Conservation (phyloP, 306 rosid genomes). For the Prinsepia uniflora region DNA sequence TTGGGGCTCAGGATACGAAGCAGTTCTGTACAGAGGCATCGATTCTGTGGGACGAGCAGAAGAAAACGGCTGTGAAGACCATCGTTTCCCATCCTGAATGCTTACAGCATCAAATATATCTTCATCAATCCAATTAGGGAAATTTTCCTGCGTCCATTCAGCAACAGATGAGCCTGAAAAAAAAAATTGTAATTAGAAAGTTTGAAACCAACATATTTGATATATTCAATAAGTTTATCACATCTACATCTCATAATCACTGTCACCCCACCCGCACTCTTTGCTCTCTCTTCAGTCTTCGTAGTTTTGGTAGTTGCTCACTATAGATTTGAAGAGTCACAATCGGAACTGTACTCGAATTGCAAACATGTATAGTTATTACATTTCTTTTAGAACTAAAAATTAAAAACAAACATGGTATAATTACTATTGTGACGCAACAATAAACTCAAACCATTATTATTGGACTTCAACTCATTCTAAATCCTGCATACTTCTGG, state of each 20-base stretch:
- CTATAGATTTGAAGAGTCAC: no score
- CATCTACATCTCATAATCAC: no score
- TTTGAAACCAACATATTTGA: background rate
- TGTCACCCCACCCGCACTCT: no score
- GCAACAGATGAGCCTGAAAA: slow-evolving; percentile 55
- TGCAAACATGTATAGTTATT: background rate
- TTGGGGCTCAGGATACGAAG: slow-evolving; percentile 88
- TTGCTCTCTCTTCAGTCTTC: no score
- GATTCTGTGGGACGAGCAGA: slow-evolving; percentile 49
- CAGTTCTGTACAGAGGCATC: slow-evolving; percentile 67
- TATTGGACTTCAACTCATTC: background rate
- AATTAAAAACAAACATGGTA: no score
- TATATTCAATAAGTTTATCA: background rate
- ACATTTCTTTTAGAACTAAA: no score
- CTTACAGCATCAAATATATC: slow-evolving; percentile 39
- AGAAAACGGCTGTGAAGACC: slow-evolving; percentile 65
- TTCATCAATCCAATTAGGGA: slow-evolving; percentile 51
- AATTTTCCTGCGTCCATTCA: slow-evolving; percentile 54
- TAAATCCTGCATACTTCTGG: background rate
- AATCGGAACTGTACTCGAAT: background rate
- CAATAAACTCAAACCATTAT: background rate
- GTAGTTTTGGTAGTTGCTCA: no score
- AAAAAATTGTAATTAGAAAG: slow-evolving; percentile 3
- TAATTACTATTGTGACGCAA: background rate
- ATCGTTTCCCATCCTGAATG: slow-evolving; percentile 50